phyloP scores from a whole-genome alignment of 2,329 filamentous ascomycete genomes.

The Cordyceps tenuipes region DNA sequence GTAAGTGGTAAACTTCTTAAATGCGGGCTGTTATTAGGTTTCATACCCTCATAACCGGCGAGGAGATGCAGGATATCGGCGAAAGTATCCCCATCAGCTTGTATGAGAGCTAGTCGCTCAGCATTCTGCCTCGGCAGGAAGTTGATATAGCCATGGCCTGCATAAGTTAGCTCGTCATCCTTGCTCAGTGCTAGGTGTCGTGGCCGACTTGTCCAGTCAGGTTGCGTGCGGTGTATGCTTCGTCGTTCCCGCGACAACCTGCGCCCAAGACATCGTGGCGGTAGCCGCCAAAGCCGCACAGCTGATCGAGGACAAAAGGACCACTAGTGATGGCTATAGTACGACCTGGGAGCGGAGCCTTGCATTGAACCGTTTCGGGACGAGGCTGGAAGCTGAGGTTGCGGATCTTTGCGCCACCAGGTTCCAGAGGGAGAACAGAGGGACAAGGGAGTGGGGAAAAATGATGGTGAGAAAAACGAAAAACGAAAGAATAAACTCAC shows the following conservation, averaged over 20 bases:
- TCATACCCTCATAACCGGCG: slow-evolving; percentile 62
- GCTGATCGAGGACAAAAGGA: background rate
- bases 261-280: background rate
- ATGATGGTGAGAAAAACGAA: background rate
- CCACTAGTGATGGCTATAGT: background rate
- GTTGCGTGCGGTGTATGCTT: background rate
- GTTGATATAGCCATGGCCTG: slow-evolving; percentile 35
- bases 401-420: background rate
- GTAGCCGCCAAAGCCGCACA: background rate
- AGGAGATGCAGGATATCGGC: slow-evolving; percentile 64
- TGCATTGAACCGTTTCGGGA: background rate
- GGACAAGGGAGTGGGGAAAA: background rate
- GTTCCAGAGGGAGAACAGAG: background rate
- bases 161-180: background rate
- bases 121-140: slow-evolving; percentile 39
- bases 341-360: slow-evolving; percentile 1
- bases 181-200: background rate
- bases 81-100: slow-evolving; percentile 57
- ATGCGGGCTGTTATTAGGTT: background rate
- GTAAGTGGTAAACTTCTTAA: slow-evolving; percentile 14
- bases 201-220: background rate
- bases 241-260: background rate
- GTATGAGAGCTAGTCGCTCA: slow-evolving; percentile 42
- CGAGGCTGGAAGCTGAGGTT: slow-evolving; percentile 4
- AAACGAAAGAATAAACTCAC: background rate